Evolutionary conservation across 768 basidiomycete genomes (phyloP).

Genomic region (Phylloporus sp.): DNA sequence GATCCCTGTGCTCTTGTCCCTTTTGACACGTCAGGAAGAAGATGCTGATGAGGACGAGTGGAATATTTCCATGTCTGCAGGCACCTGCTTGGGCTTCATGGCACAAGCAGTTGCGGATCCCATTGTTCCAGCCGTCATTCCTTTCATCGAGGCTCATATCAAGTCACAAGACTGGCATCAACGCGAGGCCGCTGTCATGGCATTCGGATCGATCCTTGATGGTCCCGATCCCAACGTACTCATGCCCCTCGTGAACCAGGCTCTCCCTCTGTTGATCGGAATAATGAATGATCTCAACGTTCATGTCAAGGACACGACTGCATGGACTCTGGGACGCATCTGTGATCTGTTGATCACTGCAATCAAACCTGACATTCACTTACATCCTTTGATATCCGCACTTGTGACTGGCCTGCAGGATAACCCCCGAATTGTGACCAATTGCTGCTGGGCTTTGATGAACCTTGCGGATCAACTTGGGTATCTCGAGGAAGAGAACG

Average conservation of each 20-base stretch:
- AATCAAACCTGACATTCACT: slow-evolving; percentile 86
- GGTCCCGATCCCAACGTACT: slow-evolving; percentile 88
- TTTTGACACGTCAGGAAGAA: slow-evolving; percentile 91
- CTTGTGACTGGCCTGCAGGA: slow-evolving; percentile 78
- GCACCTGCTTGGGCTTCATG: slow-evolving; percentile 82
- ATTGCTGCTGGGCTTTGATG: slow-evolving; percentile 96
- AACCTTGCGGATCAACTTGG: slow-evolving; percentile 90
- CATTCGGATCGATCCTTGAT: slow-evolving; percentile 95
- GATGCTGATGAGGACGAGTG: slow-evolving; percentile 98
- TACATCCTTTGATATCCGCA: slow-evolving; percentile 77
- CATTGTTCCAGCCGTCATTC: slow-evolving; percentile 90
- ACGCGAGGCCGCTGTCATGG: slow-evolving; percentile 97
- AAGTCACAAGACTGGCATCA: slow-evolving; percentile 88
- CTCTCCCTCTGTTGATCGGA: slow-evolving; percentile 86
- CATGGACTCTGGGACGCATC: slow-evolving; percentile 95
- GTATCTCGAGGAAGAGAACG: slow-evolving; percentile 58
- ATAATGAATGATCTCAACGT: slow-evolving; percentile 88
- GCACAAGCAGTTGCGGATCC: slow-evolving; percentile 87
- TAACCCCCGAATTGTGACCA: slow-evolving; percentile 80
- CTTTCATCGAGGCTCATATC: slow-evolving; percentile 97
- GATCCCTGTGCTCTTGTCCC: slow-evolving; percentile 81
- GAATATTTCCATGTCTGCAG: slow-evolving; percentile 97
- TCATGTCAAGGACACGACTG: slow-evolving; percentile 94
- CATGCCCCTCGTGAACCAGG: slow-evolving; percentile 88
- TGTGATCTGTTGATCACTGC: slow-evolving; percentile 82